Evolutionary conservation across 177 flowering plant genomes (phyloP).

Genomic region (Vitis hybrid): DNA sequence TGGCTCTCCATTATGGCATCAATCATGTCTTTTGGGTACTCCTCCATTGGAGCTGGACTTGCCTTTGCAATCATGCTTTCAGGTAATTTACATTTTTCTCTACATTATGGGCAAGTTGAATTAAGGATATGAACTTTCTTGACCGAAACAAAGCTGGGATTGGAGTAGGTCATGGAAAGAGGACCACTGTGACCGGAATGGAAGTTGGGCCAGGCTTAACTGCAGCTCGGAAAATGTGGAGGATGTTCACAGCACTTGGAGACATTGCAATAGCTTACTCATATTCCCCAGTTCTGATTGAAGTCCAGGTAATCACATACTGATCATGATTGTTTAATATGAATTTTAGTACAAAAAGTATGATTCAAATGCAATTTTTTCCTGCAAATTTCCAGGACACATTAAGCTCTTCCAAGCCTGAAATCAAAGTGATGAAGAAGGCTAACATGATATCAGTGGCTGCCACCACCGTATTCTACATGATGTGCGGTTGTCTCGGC

Average conservation of each 20-base stretch:
- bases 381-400: constrained; percentile 40
- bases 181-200: constrained; percentile 26
- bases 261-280: constrained; percentile 55
- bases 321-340: no score
- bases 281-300: constrained; percentile 41
- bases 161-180: constrained; percentile 27
- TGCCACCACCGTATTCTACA: constrained; percentile 37
- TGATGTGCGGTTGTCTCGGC: constrained; percentile 50
- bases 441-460: constrained; percentile 30
- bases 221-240: constrained; percentile 38
- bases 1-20: constrained; percentile 57
- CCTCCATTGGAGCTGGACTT: constrained; percentile 48
- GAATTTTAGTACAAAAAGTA: no score
- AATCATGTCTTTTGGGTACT: constrained; percentile 53
- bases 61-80: constrained; percentile 29
- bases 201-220: constrained; percentile 25
- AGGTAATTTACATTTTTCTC: constrained; percentile 20
- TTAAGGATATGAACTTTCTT: no score
- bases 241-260: constrained; percentile 41
- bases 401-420: constrained; percentile 37
- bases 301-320: constrained; percentile 36
- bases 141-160: no score
- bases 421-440: constrained; percentile 58
- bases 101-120: neutral
- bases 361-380: no score